Conservation (phyloP, 495 filamentous ascomycete species). For the Trichocladium uniseriatum region DNA sequence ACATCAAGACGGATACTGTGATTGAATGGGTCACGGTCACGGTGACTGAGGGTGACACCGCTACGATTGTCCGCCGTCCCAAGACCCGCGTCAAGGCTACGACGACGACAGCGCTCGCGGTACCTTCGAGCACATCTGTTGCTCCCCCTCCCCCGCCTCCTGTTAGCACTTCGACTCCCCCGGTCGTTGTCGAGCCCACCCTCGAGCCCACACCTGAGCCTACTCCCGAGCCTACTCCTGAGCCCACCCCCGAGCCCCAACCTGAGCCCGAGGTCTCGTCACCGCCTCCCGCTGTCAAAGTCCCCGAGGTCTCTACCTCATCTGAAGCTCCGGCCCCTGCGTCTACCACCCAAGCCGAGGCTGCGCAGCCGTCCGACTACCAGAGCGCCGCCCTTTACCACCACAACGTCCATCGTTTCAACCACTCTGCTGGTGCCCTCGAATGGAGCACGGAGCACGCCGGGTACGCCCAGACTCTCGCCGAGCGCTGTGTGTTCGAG, state of each 20-base stretch:
- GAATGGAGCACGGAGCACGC: conserved; percentile 55
- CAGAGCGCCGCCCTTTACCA: conserved; percentile 43
- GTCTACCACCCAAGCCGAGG: conserved; percentile 3
- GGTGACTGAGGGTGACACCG: conserved; percentile 39
- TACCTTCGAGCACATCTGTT: conserved; percentile 3
- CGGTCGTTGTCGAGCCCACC: not conserved
- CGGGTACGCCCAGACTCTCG: conserved; percentile 44
- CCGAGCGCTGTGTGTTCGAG: conserved; percentile 53
- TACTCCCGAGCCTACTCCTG: conserved; percentile 11
- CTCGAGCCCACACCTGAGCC: not conserved
- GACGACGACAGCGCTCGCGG: conserved; percentile 7
- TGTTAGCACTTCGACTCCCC: conserved; percentile 4
- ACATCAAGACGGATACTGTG: conserved; percentile 46
- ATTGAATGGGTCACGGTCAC: conserved; percentile 52
- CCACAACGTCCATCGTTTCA: conserved; percentile 82
- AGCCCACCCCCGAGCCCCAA: conserved; percentile 6
- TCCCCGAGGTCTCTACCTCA: no score
- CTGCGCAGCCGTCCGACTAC: conserved; percentile 23
- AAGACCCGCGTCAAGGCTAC: conserved; percentile 11
- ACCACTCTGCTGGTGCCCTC: conserved; percentile 62
- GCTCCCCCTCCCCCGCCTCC: conserved; percentile 9
- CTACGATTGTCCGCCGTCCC: conserved; percentile 9
- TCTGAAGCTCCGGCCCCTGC: no score
- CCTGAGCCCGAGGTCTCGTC: not conserved
- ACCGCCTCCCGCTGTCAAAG: no score